Evolutionary conservation across 2,329 filamentous ascomycete species (phyloP), one percentile per base, ranked within the genome.

Genomic region (Calonectria pteridis): DNA sequence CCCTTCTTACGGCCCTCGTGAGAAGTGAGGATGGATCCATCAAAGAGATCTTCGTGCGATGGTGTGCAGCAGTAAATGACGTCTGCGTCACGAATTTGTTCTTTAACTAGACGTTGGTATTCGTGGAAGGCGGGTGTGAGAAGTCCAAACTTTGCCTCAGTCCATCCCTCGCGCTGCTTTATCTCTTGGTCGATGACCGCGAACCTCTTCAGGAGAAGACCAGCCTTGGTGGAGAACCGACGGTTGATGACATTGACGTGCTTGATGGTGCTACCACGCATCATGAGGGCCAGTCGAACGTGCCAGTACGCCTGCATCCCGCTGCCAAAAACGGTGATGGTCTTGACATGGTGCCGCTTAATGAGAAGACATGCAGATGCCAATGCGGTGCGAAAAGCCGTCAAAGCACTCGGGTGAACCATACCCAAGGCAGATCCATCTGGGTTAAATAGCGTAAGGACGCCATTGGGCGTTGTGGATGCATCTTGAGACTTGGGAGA

Each of bases 231-330:
- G 68, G 87, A 89, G 81, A 94, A 94, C 67, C 89, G 88, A 40
- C 94, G 92, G 81, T 96, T 97, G 82, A 98, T 93, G 80, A 98
- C 93, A 84, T 96, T 93, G 62, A 98, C 90, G 72, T 93, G 91
- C 79, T 93, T 92, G 78, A 98, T 93, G 26, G 95, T 94, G 58
- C 86, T 69, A 2, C 91, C 91, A 28, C 90, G 93, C 64, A 97
- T 88, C 76, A 96, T 89, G 14, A 98, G 89, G 0, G 96, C 93
- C 6, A 98, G 89, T 0, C 95, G 93, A 53, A 98, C 91, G 83
- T 98, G 96, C 96, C 96, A 98, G 86, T 96, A 98, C 16, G 96
- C 96, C 86, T 98, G 96, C 78, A 93, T 92, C 58, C 96, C 96
- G 40, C 94, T 93, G 29, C 96, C 96, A 83, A 98, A 98, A 67